Evolutionary conservation across 108 stramenopile species (phyloP).

Genomic region (Cylindrotheca fusiformis): DNA sequence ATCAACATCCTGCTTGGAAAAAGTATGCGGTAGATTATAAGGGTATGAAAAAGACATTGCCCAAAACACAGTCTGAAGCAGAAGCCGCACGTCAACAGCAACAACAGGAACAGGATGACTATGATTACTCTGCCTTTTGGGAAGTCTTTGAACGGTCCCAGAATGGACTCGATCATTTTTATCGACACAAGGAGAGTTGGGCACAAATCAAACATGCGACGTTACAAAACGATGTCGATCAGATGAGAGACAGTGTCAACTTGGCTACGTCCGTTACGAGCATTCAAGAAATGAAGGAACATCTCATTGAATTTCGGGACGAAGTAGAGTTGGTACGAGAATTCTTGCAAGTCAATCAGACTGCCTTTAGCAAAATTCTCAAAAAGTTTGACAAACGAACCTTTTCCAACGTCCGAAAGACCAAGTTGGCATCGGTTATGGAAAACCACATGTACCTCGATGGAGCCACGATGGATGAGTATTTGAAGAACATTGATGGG

Average conservation of each 20-base stretch:
- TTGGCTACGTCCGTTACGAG: conserved; percentile 11
- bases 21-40: conserved; percentile 62
- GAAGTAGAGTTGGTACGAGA: conserved; percentile 41
- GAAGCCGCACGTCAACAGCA: conserved; percentile 55
- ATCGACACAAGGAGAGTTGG: neutral
- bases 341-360: conserved; percentile 57
- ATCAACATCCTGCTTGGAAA: conserved; percentile 44
- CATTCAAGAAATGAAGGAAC: conserved; percentile 43
- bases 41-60: conserved; percentile 41
- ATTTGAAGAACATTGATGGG: neutral
- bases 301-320: conserved; percentile 39
- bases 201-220: conserved; percentile 1
- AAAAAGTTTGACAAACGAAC: conserved; percentile 64
- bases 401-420: neutral
- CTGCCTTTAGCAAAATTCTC: conserved; percentile 63
- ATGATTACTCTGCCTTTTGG: conserved; percentile 27
- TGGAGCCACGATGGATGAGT: neutral
- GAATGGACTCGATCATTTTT: neutral
- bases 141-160: neutral
- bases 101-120: conserved; percentile 55
- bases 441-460: neutral
- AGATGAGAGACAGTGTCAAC: conserved; percentile 42
- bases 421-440: neutral
- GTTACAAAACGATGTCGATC: conserved; percentile 48
- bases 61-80: conserved; percentile 28